Percentiles rank a stretch among this genome's conserved stretches.
These are phyloP conservation scores for Trypanosoma scelopori DNA, from an alignment of 208 protist species.

Conservation along the genomic window DNA sequence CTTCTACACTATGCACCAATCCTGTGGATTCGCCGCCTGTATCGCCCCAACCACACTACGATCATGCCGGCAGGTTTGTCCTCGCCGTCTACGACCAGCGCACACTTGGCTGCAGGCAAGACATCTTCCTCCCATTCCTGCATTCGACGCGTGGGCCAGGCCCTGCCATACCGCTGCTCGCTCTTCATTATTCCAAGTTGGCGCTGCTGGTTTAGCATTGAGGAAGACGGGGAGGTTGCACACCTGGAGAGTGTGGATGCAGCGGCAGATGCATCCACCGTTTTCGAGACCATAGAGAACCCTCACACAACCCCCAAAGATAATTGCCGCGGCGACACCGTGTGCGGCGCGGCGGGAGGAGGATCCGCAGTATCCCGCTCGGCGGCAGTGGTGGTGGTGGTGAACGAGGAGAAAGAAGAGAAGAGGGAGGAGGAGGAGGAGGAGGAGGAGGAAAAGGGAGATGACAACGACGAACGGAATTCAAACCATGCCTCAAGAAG, in stretches of 20 bases:
- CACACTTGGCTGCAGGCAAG: not conserved
- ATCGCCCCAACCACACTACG: constrained; percentile 75
- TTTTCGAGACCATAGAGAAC: not conserved
- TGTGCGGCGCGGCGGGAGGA: too few relatives aligned
- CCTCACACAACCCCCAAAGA: too few relatives aligned
- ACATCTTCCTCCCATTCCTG: not conserved
- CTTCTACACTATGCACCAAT: constrained; percentile 41
- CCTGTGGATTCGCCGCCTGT: constrained; percentile 78
- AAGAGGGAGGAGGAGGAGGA: not conserved
- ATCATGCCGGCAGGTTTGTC: constrained; percentile 23
- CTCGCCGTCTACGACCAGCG: not conserved
- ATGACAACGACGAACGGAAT: not conserved
- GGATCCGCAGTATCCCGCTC: too few relatives aligned
- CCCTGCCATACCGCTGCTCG: constrained; percentile 53
- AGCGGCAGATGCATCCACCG: not conserved
- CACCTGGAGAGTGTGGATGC: constrained; percentile 42
- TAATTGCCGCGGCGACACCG: too few relatives aligned
- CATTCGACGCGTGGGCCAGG: constrained; percentile 46
- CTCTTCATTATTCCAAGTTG: constrained; percentile 50
- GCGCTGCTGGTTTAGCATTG: constrained; percentile 59
- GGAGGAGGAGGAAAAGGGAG: not conserved
- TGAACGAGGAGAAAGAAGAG: too few relatives aligned
- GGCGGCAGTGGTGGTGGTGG: too few relatives aligned
- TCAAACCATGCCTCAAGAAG: not conserved
- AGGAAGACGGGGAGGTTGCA: constrained; percentile 71